phyloP scores from a whole-genome alignment of 257 asterid genomes.

The Craterostigma plantagineum region DNA sequence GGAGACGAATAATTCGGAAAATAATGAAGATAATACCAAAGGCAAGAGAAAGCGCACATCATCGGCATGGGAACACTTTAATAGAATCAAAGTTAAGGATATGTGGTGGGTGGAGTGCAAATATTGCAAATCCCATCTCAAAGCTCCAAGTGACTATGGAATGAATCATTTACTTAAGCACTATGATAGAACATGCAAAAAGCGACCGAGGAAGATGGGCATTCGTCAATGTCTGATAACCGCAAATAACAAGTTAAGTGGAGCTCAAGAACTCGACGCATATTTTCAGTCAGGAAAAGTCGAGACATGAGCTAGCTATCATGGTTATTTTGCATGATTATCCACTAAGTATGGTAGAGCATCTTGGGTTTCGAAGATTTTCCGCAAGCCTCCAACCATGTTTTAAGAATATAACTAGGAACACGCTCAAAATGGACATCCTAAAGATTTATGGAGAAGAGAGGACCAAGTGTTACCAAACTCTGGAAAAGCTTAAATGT shows the following conservation, averaged over 20 bases:
- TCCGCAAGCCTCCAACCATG: background rate
- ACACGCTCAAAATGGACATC: background rate
- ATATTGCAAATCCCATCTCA: background rate
- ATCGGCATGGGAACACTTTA: background rate
- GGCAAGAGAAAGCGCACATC: background rate
- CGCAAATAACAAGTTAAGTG: background rate
- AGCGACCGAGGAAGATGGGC: background rate
- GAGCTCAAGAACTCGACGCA: background rate
- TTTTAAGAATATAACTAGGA: background rate
- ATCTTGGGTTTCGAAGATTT: background rate
- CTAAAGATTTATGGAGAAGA: background rate
- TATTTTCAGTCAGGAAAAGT: background rate
- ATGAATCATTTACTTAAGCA: background rate
- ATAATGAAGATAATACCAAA: too few relatives aligned
- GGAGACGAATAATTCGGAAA: too few relatives aligned
- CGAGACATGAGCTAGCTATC: background rate
- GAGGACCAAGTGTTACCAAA: background rate
- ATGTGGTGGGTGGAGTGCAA: background rate
- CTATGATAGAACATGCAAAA: background rate
- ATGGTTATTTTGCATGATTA: background rate
- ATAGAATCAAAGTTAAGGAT: background rate
- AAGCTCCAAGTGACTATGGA: background rate
- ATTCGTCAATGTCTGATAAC: background rate
- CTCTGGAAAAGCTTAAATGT: background rate
- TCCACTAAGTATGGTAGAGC: background rate